Percentiles rank a stretch among this genome's conserved stretches.
Conservation (phyloP, 495 filamentous ascomycete species). For the Trypethelium eluteriae region DNA sequence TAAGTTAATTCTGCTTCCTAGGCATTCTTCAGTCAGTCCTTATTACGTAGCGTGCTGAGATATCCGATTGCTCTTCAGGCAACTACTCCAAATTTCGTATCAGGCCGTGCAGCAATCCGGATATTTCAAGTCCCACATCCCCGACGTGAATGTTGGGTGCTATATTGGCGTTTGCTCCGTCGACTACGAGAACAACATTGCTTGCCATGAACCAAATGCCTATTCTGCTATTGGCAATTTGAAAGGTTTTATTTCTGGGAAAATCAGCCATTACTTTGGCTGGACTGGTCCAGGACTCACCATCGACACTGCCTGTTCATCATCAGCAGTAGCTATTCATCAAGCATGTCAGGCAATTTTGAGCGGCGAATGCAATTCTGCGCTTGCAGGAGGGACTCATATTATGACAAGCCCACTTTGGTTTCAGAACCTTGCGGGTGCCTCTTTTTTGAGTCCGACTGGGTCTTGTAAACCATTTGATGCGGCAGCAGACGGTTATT, state of each 20-base stretch:
- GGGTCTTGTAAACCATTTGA: neutral
- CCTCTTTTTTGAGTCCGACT: neutral
- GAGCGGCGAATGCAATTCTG: neutral
- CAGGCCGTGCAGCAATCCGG: neutral
- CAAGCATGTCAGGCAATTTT: neutral
- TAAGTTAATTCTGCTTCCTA: too few relatives aligned
- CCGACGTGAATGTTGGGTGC: constrained; percentile 28
- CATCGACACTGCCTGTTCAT: constrained; percentile 10
- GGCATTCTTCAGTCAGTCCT: too few relatives aligned
- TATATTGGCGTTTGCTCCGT: constrained; percentile 34
- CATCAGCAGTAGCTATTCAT: constrained; percentile 1
- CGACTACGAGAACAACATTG: constrained; percentile 25
- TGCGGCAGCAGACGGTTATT: neutral
- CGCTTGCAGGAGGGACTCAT: neutral
- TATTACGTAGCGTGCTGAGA: too few relatives aligned
- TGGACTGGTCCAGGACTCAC: constrained; percentile 9
- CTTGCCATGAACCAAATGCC: neutral
- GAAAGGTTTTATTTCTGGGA: constrained; percentile 26
- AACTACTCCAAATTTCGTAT: neutral
- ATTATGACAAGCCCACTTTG: constrained; percentile 20
- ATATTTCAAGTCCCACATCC: neutral
- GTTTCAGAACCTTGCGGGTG: neutral
- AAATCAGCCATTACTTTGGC: constrained; percentile 12
- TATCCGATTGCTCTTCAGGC: too few relatives aligned
- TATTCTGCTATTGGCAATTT: constrained; percentile 16